Percentiles rank a stretch among this genome's conserved stretches.
These are phyloP conservation scores for Asterophora lycoperdoides DNA, from an alignment of 768 basidiomycete genomes.

Conservation along the genomic window DNA sequence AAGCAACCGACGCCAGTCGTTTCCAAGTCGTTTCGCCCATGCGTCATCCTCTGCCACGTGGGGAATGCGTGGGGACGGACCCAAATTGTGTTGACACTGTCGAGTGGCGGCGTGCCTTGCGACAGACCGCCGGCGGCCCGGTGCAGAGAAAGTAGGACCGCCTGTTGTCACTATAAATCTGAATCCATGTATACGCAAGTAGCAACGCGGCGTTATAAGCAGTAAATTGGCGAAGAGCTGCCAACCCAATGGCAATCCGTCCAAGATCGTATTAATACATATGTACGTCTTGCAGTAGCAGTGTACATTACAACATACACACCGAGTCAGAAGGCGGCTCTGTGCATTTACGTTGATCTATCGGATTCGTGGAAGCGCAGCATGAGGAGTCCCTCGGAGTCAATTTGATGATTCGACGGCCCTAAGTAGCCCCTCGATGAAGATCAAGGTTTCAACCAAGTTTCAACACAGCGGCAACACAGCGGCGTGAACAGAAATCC, in stretches of 20 bases:
- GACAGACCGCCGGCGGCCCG: constrained; percentile 8
- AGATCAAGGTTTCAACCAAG: constrained; percentile 3
- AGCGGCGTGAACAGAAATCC: not conserved
- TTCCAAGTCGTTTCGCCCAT: not conserved
- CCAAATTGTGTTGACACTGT: constrained; percentile 9
- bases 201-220: too few relatives aligned
- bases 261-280: not conserved
- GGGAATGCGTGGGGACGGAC: constrained; percentile 8
- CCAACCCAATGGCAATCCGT: not conserved
- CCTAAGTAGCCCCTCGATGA: not conserved
- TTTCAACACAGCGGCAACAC: not conserved
- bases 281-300: too few relatives aligned
- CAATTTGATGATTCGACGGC: not conserved
- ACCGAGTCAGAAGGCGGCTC: not conserved
- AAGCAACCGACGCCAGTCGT: not conserved
- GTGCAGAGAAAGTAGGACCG: not conserved
- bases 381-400: not conserved
- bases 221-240: not conserved
- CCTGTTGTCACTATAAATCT: too few relatives aligned
- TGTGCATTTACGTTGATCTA: constrained; percentile 8
- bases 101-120: constrained; percentile 16
- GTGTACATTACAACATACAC: not conserved
- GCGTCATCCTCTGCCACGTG: constrained; percentile 17
- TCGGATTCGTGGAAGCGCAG: not conserved
- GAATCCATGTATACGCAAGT: too few relatives aligned